A percentile compares a stretch with the other conserved stretches of the same genome.
Conservation (phyloP, 805 yeast species). For the Suhomyces prunicola region DNA sequence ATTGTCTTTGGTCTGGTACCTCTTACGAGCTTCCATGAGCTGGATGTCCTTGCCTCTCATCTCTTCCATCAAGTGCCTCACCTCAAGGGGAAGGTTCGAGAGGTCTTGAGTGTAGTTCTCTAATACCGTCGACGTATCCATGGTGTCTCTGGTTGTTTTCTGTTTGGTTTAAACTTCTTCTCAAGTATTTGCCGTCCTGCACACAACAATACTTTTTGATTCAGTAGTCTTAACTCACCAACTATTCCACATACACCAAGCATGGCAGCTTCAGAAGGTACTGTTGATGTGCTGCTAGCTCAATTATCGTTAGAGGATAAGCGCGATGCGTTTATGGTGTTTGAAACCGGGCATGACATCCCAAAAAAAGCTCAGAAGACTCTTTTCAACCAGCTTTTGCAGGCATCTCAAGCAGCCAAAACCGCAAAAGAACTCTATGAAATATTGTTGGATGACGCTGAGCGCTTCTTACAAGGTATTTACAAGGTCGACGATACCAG, state of each 20-base stretch:
- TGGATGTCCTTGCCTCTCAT: conserved; percentile 65
- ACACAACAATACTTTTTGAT: neutral
- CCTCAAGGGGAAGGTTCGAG: conserved; percentile 84
- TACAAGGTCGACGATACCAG: conserved; percentile 12
- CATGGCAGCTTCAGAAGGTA: neutral
- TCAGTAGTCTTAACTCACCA: neutral
- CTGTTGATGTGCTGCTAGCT: neutral
- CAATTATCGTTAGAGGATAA: neutral
- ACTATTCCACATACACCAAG: neutral
- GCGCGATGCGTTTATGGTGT: neutral
- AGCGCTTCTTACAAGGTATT: conserved; percentile 14
- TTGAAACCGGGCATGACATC: neutral
- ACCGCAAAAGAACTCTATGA: conserved; percentile 11
- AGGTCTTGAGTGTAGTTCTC: conserved; percentile 56
- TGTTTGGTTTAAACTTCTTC: neutral
- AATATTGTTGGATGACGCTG: conserved; percentile 15
- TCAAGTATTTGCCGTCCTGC: neutral
- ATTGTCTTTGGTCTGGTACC: conserved; percentile 68
- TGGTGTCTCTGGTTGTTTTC: neutral
- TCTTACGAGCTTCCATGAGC: conserved; percentile 61
- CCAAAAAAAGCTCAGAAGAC: neutral
- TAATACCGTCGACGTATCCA: conserved; percentile 84
- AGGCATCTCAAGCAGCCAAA: conserved; percentile 4
- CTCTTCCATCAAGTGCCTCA: conserved; percentile 77
- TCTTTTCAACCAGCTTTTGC: neutral